Base-by-base conservation (phyloP, 345 rosid species). In the Eucalyptus marginata region DNA sequence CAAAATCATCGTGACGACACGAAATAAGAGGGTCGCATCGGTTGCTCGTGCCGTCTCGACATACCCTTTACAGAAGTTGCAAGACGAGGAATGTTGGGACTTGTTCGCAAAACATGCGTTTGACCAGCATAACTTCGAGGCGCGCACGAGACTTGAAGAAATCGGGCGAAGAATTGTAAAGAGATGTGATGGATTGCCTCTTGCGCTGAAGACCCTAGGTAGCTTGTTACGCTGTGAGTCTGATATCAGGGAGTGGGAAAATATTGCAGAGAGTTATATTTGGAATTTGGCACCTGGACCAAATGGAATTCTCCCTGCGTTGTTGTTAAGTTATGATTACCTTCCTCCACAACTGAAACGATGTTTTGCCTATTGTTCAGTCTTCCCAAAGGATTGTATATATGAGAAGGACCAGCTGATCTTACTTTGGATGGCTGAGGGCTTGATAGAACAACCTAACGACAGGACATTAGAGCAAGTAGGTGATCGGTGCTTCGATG, bases 371-470 rank as follows among this genome's bases (percentile, higher is more conserved):
- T 90, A 90, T 33, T 90, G 90, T 62, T 86, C 91, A 17, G 31
- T 90, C 31, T 84, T 91, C 85, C 90, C 90, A 5, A 89, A 87
- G 84, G 90, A 84, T 52, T 64, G 87, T 56, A 86, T 51, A 58
- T 85, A 68, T 59, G 86, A 89, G 80, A 88, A 81, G 90, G 59
- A 89, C 29, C 87, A 87, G 44, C 36, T 91, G 10, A 79, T 90
- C 54, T 46, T 71, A 49, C 85, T 90, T 33, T 90, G 91, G 90
- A 88, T 88, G 64, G 91, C 90, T 27, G 90, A 90, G 33, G 91
- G 88, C n/a, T 49, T 90, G 25, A 8, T 79, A 52, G 64, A 71
- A 36, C 89, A 54, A 17, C 54, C 88, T 31, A 76, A 89, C 16
- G 76, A 87, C 36, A 52, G 62, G 86, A 33, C 50, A 50, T 50